Base-by-base conservation (phyloP, 352 stramenopile species). In the Elongisporangium senticosum region DNA sequence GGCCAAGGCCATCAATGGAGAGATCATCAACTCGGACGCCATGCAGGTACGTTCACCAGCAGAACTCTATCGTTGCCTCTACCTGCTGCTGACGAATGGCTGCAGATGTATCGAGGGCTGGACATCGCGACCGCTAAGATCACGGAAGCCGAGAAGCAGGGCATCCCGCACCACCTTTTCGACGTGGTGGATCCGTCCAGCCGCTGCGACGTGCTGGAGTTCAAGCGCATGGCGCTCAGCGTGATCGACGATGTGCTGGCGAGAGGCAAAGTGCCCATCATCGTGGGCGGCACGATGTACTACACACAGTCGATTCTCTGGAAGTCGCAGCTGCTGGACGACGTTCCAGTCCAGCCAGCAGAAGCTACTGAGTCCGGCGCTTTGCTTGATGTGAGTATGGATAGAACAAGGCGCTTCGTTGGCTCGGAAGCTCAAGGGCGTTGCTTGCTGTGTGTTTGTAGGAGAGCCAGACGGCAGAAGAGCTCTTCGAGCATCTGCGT, bases 261-360 rank as follows among this genome's bases (percentile, higher is more conserved):
- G 47, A 71, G 86, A n/a, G 89, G 87, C 48, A 96, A 96, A 57
- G 71, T 96, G 37, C 90, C 90, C 3, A 93, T 97, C 49, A 71
- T 97, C n/a, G 89, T 96, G 10, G 90, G 90, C 23, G 90, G 90
- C 50, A 97, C 90, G 33, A 93, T 96, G 77, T 97, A 97, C 69
- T 97, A 97, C 71, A 94, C 89, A 53, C 90, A 97, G 62, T 86
- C 83, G 20, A 73, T 97, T 33, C 70, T 97, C 33, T 96, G 87
- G 87, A 87, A 90, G 33, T 85, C 85, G 1, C 83, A 95, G 59
- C 55, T 97, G 39, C 67, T 96, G 63, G 86, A 96, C 65, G 80
- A 90, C 51, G 77, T 86, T 8, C 69, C 72, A 0, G 26, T 70
- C 49, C 64, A 63, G n/a, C n/a, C 40, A 11, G 53, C 54, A 8